Evolutionary conservation across 805 yeast species (phyloP).

Genomic region (Jamesozyma lodderae): DNA sequence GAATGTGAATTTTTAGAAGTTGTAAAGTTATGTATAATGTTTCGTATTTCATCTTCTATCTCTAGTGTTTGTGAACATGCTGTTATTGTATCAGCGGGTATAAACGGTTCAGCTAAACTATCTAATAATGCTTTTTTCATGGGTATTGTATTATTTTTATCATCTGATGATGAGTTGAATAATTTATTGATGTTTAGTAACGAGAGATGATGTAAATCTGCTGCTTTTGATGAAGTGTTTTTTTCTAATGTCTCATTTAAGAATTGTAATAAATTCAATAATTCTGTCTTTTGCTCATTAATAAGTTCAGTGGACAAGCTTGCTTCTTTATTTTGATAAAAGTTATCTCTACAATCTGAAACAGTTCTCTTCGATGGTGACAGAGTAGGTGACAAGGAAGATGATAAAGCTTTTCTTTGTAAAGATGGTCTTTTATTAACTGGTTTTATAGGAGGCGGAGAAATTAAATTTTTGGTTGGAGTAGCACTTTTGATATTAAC

Average conservation of each 20-base stretch:
- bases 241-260: slow-evolving; percentile 22
- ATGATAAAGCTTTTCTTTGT: slow-evolving; percentile 3
- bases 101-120: slow-evolving; percentile 26
- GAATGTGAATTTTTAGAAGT: slow-evolving; percentile 62
- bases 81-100: slow-evolving; percentile 18
- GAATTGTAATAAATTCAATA: slow-evolving; percentile 16
- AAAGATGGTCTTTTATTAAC: neutral
- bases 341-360: neutral
- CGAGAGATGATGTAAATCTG: slow-evolving; percentile 24
- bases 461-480: neutral
- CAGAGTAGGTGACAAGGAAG: neutral
- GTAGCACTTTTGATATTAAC: slow-evolving; percentile 9
- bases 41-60: slow-evolving; percentile 5
- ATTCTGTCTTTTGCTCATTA: slow-evolving; percentile 18
- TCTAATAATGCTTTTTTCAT: slow-evolving; percentile 20
- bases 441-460: neutral
- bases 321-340: slow-evolving; percentile 9
- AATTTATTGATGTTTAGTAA: slow-evolving; percentile 23
- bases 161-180: slow-evolving; percentile 1
- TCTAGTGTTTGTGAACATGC: slow-evolving; percentile 1
- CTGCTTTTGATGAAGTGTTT: slow-evolving; percentile 18
- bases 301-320: slow-evolving; percentile 13
- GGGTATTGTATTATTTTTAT: neutral
- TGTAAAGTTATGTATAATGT: slow-evolving; percentile 48
- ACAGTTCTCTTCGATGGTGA: neutral